Evolutionary conservation across 2,329 filamentous ascomycete genomes (phyloP).

Genomic region (Ceratocystis smalleyi): DNA sequence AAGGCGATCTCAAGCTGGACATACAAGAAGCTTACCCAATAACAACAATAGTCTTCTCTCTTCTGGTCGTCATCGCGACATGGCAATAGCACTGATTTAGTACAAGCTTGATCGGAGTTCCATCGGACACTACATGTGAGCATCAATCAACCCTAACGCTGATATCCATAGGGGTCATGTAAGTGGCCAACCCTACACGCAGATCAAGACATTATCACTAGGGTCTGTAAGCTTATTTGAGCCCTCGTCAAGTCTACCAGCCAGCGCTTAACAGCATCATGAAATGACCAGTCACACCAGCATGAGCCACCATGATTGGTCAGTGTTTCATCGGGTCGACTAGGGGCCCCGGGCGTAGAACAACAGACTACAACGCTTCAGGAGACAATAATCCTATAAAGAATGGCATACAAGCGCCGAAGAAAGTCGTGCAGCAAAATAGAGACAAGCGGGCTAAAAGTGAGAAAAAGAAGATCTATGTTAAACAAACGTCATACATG

Average conservation of each 20-base stretch:
- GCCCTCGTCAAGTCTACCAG: not conserved
- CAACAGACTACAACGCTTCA: not conserved
- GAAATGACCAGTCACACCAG: not conserved
- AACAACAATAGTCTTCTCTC: not conserved
- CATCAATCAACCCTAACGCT: not conserved
- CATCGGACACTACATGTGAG: not conserved
- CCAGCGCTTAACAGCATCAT: conserved; percentile 1
- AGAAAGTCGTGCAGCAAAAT: not conserved
- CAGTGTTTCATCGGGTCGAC: not conserved
- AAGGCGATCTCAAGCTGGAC: not conserved
- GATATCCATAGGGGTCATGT: not conserved
- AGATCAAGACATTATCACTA: not conserved
- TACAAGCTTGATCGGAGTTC: not conserved
- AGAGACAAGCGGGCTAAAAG: not conserved
- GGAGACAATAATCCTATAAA: not conserved
- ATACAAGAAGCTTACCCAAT: not conserved
- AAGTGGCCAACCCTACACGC: not conserved
- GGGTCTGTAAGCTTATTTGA: not conserved
- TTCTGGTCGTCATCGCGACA: not conserved
- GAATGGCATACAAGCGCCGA: not conserved
- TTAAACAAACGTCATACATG: not conserved
- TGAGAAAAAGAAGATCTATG: not conserved
- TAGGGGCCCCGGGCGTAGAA: not conserved
- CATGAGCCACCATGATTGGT: not conserved
- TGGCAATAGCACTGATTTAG: not conserved